Percentiles rank a stretch among this genome's conserved stretches.
These are phyloP conservation scores for Russula brevipes DNA, from an alignment of 768 basidiomycete genomes.

Conservation along the genomic window DNA sequence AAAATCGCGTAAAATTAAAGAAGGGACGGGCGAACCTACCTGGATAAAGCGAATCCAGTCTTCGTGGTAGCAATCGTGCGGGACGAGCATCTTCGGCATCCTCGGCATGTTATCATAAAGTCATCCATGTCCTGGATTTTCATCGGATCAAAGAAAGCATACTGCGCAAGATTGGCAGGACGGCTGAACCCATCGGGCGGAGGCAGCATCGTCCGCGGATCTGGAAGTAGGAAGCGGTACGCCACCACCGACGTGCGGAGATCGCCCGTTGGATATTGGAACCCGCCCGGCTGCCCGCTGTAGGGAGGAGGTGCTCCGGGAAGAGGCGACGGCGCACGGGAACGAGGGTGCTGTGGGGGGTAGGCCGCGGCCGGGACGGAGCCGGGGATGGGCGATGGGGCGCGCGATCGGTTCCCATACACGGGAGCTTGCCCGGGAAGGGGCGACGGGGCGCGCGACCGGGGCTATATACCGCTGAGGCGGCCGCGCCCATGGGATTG, in stretches of 20 bases:
- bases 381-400: slow-evolving; percentile 23
- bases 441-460: slow-evolving; percentile 48
- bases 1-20: background rate
- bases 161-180: slow-evolving; percentile 62
- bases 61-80: slow-evolving; percentile 71
- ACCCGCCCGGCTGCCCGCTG: slow-evolving; percentile 16
- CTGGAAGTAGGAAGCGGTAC: background rate
- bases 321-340: slow-evolving; percentile 20
- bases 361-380: background rate
- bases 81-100: slow-evolving; percentile 65
- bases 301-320: slow-evolving; percentile 12
- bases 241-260: slow-evolving; percentile 19
- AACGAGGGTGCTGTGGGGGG: slow-evolving; percentile 20
- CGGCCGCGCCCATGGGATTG: slow-evolving; percentile 34
- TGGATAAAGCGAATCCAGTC: slow-evolving; percentile 80
- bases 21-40: slow-evolving; percentile 39
- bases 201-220: slow-evolving; percentile 27
- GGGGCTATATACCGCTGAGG: slow-evolving; percentile 9
- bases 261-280: slow-evolving; percentile 14
- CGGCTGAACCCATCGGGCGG: slow-evolving; percentile 73
- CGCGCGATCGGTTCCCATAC: slow-evolving; percentile 23
- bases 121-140: slow-evolving; percentile 76
- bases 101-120: slow-evolving; percentile 55
- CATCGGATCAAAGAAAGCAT: slow-evolving; percentile 62
- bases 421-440: slow-evolving; percentile 38